A percentile compares a stretch with the other conserved stretches of the same genome.
These are phyloP conservation scores for Hygrocybe coccinea DNA, from an alignment of 768 basidiomycete genomes.

Conservation along the genomic window DNA sequence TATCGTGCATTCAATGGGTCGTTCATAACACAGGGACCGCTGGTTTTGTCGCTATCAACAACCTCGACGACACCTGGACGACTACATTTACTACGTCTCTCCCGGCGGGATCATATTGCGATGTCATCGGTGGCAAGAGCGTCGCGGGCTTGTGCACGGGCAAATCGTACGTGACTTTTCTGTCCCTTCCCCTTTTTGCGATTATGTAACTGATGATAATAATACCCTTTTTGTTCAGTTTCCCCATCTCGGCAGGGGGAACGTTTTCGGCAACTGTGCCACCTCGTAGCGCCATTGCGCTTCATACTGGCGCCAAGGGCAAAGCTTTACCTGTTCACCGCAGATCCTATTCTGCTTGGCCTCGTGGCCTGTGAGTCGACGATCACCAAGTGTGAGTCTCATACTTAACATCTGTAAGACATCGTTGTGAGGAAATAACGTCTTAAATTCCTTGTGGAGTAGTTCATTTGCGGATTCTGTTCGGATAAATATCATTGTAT, in stretches of 20 bases:
- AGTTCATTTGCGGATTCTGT: too few species aligned
- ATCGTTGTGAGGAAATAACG: too few species aligned
- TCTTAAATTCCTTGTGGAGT: too few species aligned
- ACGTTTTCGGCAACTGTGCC: conserved; percentile 46
- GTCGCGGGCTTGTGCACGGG: conserved; percentile 46
- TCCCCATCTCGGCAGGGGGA: conserved; percentile 49
- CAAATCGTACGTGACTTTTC: conserved; percentile 34
- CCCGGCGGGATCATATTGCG: conserved; percentile 57
- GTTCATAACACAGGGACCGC: conserved; percentile 34
- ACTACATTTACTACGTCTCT: conserved; percentile 54
- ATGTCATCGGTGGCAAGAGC: conserved; percentile 51
- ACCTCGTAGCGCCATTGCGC: conserved; percentile 50
- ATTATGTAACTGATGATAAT: too few species aligned
- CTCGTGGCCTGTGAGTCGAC: too few species aligned
- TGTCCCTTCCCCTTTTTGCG: too few species aligned
- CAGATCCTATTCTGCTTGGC: too few species aligned
- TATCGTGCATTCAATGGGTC: too few species aligned
- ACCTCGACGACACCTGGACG: conserved; percentile 52
- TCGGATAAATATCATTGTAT: too few species aligned
- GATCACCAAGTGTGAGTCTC: too few species aligned
- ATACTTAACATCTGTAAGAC: too few species aligned
- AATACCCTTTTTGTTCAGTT: conserved; percentile 24
- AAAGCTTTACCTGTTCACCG: too few species aligned
- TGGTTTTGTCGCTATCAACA: conserved; percentile 67
- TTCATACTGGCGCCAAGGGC: conserved; percentile 42